A percentile compares a stretch with the other conserved stretches of the same genome.
Evolutionary conservation across 1,284 basidiomycete species (phyloP).

Genomic region (Exobasidium cylindrosporum): DNA sequence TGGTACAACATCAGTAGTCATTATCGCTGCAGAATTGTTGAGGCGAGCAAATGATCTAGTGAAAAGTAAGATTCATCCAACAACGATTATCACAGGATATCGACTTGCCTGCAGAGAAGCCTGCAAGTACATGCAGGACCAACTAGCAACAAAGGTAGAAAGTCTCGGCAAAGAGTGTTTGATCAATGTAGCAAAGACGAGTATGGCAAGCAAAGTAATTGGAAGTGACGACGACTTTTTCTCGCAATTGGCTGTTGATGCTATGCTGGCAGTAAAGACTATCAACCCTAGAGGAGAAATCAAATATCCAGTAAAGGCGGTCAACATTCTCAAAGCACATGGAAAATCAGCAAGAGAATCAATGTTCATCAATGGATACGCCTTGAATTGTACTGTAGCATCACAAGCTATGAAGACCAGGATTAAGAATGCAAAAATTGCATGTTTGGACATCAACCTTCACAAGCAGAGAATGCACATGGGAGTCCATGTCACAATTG

Average conservation of each 20-base stretch:
- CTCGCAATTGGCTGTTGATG: constrained; percentile 96
- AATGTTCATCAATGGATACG: constrained; percentile 92
- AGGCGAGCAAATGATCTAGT: constrained; percentile 96
- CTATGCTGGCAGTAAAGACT: constrained; percentile 96
- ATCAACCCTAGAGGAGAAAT: constrained; percentile 91
- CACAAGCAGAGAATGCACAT: constrained; percentile 97
- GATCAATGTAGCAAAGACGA: constrained; percentile 96
- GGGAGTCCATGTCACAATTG: constrained; percentile 94
- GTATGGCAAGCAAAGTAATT: constrained; percentile 98
- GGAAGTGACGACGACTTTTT: constrained; percentile 97
- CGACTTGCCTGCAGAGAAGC: constrained; percentile 94
- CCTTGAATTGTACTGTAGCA: constrained; percentile 96
- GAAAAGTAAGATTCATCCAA: constrained; percentile 97
- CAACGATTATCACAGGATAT: constrained; percentile 98
- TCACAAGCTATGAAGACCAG: constrained; percentile 99
- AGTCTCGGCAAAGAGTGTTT: constrained; percentile 83
- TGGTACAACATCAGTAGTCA: constrained; percentile 97
- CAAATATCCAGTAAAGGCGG: constrained; percentile 99
- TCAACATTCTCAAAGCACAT: constrained; percentile 98
- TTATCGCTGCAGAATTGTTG: constrained; percentile 92
- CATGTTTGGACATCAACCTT: constrained; percentile 96
- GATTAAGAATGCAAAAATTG: constrained; percentile 89
- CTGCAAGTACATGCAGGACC: constrained; percentile 96
- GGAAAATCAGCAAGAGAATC: constrained; percentile 94
- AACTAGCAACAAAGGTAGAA: constrained; percentile 92